These are phyloP conservation scores for Olyra latifolia DNA, from an alignment of 176 grass and related monocot genomes.

Conservation along the genomic window DNA sequence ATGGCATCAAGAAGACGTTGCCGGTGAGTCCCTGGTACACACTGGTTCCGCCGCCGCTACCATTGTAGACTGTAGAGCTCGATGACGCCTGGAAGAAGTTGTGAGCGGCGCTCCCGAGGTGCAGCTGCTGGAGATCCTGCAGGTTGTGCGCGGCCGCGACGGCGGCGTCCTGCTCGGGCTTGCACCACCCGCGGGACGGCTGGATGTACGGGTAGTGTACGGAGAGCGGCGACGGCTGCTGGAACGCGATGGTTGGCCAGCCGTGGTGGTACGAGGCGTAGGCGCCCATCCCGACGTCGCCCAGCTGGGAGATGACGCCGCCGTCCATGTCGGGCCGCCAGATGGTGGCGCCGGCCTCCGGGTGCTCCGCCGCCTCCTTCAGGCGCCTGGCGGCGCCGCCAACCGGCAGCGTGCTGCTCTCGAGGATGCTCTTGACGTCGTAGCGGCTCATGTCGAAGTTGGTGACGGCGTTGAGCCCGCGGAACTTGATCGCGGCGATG, in stretches of 20 bases:
- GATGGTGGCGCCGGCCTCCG: slow-evolving; percentile 40
- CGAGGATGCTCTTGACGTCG: slow-evolving; percentile 68
- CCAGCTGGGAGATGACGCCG: slow-evolving; percentile 42
- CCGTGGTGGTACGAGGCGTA: slow-evolving; percentile 46
- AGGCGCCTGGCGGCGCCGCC: slow-evolving; percentile 49
- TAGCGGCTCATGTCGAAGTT: slow-evolving; percentile 84
- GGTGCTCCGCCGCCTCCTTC: slow-evolving; percentile 48
- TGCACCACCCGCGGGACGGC: slow-evolving; percentile 54
- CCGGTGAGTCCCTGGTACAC: slow-evolving; percentile 40
- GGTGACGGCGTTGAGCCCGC: slow-evolving; percentile 67
- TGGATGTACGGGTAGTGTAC: slow-evolving; percentile 55
- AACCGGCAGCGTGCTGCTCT: slow-evolving; percentile 48
- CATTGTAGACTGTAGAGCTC: slow-evolving; percentile 46
- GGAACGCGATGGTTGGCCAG: slow-evolving; percentile 66
- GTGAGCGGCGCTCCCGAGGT: slow-evolving; percentile 50
- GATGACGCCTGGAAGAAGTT: slow-evolving; percentile 60
- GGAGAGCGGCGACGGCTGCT: slow-evolving; percentile 53
- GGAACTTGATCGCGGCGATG: slow-evolving; percentile 77
- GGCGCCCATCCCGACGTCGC: slow-evolving; percentile 34
- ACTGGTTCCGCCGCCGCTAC: neutral
- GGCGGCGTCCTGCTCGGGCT: slow-evolving; percentile 50
- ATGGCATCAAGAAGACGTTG: slow-evolving; percentile 32
- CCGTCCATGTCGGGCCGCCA: slow-evolving; percentile 46
- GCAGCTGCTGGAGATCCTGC: slow-evolving; percentile 53
- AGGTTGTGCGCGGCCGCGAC: slow-evolving; percentile 30